Conservation (phyloP, 768 basidiomycete genomes). For the Boletellus emodensis region DNA sequence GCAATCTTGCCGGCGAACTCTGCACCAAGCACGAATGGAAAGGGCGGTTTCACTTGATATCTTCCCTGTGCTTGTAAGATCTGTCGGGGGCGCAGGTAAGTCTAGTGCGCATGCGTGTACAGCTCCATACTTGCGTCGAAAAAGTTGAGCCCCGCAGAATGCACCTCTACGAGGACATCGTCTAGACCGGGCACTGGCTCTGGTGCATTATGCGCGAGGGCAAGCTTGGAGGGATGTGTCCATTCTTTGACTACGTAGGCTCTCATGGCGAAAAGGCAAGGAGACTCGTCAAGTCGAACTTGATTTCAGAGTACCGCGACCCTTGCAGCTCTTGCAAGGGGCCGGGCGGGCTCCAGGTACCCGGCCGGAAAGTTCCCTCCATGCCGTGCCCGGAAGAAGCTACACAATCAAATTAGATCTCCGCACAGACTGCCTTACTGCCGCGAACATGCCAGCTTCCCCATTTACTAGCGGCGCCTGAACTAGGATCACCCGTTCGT, state of each 20-base stretch:
- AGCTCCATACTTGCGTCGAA: constrained; percentile 49
- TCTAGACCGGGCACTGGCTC: constrained; percentile 47
- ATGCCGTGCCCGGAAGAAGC: background rate
- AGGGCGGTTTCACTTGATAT: constrained; percentile 78
- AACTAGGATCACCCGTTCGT: no score
- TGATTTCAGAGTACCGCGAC: background rate
- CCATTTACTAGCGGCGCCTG: background rate
- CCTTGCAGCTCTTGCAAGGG: background rate
- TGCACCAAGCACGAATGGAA: constrained; percentile 81
- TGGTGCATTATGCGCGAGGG: constrained; percentile 50
- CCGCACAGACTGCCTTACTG: background rate
- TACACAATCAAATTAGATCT: background rate
- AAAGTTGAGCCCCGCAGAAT: constrained; percentile 74
- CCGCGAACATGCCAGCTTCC: background rate
- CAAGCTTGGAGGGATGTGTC: constrained; percentile 62
- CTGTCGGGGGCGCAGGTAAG: constrained; percentile 31
- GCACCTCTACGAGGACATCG: constrained; percentile 72
- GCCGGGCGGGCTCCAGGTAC: constrained; percentile 4
- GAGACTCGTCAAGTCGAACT: background rate
- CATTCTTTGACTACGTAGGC: constrained; percentile 73
- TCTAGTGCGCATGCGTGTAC: constrained; percentile 9
- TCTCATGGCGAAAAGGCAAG: constrained; percentile 49
- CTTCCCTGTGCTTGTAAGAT: constrained; percentile 88
- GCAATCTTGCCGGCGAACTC: constrained; percentile 85
- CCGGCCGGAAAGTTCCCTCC: background rate